Conservation (phyloP, 805 yeast species). For the Komagataella pseudopastoris region DNA sequence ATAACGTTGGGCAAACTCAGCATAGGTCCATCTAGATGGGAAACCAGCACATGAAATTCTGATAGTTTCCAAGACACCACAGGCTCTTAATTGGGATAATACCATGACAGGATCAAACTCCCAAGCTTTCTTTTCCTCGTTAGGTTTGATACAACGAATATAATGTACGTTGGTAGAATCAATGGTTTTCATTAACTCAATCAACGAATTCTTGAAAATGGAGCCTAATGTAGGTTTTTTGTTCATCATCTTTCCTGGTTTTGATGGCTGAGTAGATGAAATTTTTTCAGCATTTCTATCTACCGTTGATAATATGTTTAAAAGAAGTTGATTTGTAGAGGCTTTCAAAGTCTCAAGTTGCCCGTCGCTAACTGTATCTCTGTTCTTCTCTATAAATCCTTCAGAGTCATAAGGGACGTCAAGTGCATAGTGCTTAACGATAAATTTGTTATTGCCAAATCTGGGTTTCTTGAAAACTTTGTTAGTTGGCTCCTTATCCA, state of each 20-base stretch:
- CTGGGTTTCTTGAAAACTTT: slow-evolving; percentile 84
- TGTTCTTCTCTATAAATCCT: slow-evolving; percentile 91
- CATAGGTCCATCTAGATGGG: slow-evolving; percentile 93
- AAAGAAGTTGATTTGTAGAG: slow-evolving; percentile 53
- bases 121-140: slow-evolving; percentile 92
- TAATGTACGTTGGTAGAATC: slow-evolving; percentile 93
- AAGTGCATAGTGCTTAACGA: slow-evolving; percentile 87
- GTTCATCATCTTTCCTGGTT: slow-evolving; percentile 24
- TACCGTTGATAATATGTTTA: slow-evolving; percentile 48
- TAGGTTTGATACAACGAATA: slow-evolving; percentile 95
- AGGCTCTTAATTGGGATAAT: slow-evolving; percentile 86
- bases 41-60: slow-evolving; percentile 96
- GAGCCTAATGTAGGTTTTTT: slow-evolving; percentile 92
- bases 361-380: slow-evolving; percentile 96
- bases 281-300: slow-evolving; percentile 40
- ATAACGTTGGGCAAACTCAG: slow-evolving; percentile 83
- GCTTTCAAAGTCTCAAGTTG: slow-evolving; percentile 73
- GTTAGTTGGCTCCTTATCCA: slow-evolving; percentile 65
- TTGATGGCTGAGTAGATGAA: slow-evolving; percentile 21
- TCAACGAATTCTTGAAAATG: slow-evolving; percentile 82
- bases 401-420: slow-evolving; percentile 87
- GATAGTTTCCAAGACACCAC: slow-evolving; percentile 97
- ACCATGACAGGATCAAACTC: slow-evolving; percentile 93
- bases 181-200: slow-evolving; percentile 86
- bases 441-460: slow-evolving; percentile 82